These are phyloP conservation scores for Chenopodium album DNA, from an alignment of 148 eudicot genomes.

Conservation along the genomic window DNA sequence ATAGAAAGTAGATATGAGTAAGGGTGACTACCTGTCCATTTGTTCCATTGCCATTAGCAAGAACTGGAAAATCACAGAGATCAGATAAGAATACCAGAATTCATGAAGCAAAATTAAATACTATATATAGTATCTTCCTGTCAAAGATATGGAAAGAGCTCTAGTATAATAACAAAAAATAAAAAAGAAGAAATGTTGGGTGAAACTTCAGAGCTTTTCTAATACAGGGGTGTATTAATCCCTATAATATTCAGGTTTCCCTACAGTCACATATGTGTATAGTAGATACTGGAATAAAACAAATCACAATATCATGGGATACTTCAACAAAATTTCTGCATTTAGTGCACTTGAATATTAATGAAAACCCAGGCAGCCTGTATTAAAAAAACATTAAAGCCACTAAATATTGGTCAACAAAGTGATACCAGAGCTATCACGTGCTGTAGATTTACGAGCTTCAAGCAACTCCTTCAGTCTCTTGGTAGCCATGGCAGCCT, in stretches of 20 bases:
- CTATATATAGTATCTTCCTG: not conserved
- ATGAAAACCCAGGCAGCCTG: not conserved
- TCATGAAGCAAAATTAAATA: not conserved
- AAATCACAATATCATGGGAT: not conserved
- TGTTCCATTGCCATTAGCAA: slow-evolving; percentile 65
- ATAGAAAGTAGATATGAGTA: not conserved
- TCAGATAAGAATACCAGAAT: slow-evolving; percentile 29
- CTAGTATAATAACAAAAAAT: too few relatives aligned
- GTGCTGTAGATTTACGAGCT: slow-evolving; percentile 82
- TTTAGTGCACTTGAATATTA: not conserved
- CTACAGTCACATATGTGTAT: not conserved
- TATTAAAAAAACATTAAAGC: not conserved
- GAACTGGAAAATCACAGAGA: slow-evolving; percentile 44
- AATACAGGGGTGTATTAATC: not conserved
- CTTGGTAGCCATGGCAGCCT: slow-evolving; percentile 99
- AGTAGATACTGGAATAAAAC: not conserved
- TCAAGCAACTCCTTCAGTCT: slow-evolving; percentile 94
- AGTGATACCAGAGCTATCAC: slow-evolving; percentile 73
- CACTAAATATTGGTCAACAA: not conserved
- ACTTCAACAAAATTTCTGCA: not conserved
- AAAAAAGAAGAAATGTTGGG: not conserved
- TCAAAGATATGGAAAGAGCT: not conserved
- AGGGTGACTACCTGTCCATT: slow-evolving; percentile 67
- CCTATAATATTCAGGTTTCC: not conserved
- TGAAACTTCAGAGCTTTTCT: not conserved